A percentile compares a stretch with the other conserved stretches of the same genome.
phyloP scores from a whole-genome alignment of 805 yeast genomes.

The Metschnikowia kunwiensis region DNA sequence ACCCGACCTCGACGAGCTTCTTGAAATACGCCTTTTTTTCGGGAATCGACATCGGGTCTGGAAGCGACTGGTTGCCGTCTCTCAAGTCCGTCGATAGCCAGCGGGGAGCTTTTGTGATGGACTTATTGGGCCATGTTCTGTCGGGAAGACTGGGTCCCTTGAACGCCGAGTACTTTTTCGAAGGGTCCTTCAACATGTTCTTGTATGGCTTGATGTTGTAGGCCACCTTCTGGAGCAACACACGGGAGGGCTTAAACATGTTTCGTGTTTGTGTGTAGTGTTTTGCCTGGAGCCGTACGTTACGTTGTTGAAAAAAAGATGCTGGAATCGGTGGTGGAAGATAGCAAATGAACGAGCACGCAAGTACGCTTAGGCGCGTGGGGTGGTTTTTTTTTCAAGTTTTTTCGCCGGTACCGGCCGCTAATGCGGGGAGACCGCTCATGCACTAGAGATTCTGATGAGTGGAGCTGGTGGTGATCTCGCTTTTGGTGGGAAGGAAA shows the following conservation, averaged over 20 bases:
- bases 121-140: constrained; percentile 69
- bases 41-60: constrained; percentile 76
- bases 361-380: too few relatives aligned
- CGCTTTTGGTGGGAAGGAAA: too few relatives aligned
- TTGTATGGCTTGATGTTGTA: constrained; percentile 22
- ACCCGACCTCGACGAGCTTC: constrained; percentile 68
- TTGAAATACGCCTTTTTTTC: constrained; percentile 75
- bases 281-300: too few relatives aligned
- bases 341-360: too few relatives aligned
- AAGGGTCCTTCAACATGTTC: constrained; percentile 67
- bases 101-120: constrained; percentile 68
- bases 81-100: constrained; percentile 79
- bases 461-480: too few relatives aligned
- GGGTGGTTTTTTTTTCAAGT: too few relatives aligned
- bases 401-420: too few relatives aligned
- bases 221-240: constrained; percentile 26
- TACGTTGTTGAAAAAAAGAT: too few relatives aligned
- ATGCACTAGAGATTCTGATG: too few relatives aligned
- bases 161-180: constrained; percentile 56
- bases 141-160: constrained; percentile 54
- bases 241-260: constrained; percentile 27
- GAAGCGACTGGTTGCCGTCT: constrained; percentile 79
- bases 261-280: not conserved
- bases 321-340: too few relatives aligned
- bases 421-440: too few relatives aligned